Conservation (phyloP, 306 rosid species). For the Quercus mongolica region DNA sequence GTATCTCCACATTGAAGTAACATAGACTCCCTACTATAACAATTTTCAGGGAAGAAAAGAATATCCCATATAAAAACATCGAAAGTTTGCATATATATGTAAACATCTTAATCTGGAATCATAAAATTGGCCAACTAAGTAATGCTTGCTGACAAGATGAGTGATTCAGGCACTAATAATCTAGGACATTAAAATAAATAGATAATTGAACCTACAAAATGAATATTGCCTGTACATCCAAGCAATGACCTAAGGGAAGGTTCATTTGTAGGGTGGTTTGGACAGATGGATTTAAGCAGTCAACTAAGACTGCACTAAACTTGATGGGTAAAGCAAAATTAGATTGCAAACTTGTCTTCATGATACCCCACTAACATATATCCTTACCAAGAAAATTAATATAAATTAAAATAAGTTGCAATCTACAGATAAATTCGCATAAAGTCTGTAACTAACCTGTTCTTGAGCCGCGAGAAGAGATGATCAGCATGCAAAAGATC, state of each 20-base stretch:
- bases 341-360: not conserved
- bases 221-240: too few relatives aligned
- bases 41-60: not conserved
- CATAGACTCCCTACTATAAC: not conserved
- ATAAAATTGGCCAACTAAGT: not conserved
- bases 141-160: not conserved
- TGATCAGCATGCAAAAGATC: conserved; percentile 95
- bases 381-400: not conserved
- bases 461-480: conserved; percentile 90
- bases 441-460: conserved; percentile 45
- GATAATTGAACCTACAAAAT: too few relatives aligned
- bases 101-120: not conserved
- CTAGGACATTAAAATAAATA: too few relatives aligned
- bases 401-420: not conserved
- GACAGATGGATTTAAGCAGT: not conserved
- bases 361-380: not conserved
- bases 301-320: not conserved
- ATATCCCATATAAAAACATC: not conserved
- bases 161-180: not conserved
- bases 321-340: not conserved
- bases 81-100: not conserved
- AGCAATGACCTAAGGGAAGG: too few relatives aligned
- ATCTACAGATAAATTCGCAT: not conserved
- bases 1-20: not conserved
- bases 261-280: too few relatives aligned